These are phyloP conservation scores for Didymella pinodella DNA, from an alignment of 2,329 filamentous ascomycete species.

Conservation along the genomic window DNA sequence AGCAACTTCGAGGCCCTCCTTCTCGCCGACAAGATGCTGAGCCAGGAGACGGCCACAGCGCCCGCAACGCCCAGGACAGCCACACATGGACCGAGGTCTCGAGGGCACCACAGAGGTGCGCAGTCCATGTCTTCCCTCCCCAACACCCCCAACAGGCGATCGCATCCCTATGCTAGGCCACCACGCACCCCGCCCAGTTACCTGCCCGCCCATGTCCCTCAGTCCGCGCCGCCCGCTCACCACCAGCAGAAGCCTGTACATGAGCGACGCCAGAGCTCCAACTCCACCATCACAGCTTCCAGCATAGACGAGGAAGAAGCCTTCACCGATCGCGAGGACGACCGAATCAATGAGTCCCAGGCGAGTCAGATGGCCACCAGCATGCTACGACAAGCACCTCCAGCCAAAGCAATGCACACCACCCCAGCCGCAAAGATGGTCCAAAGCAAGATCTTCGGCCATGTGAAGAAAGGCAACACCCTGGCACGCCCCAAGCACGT, in stretches of 20 bases:
- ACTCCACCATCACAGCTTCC: slow-evolving; percentile 59
- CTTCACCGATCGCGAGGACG: slow-evolving; percentile 69
- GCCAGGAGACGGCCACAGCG: slow-evolving; percentile 77
- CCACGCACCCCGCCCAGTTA: slow-evolving; percentile 56
- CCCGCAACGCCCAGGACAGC: slow-evolving; percentile 72
- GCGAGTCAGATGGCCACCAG: slow-evolving; percentile 79
- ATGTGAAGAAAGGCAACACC: slow-evolving; percentile 63
- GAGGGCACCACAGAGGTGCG: slow-evolving; percentile 74
- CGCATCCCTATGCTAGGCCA: slow-evolving; percentile 66
- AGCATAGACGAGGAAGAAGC: slow-evolving; percentile 54
- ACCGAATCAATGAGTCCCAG: slow-evolving; percentile 75
- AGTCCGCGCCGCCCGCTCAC: slow-evolving; percentile 53
- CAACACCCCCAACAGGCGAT: slow-evolving; percentile 70
- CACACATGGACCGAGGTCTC: slow-evolving; percentile 56
- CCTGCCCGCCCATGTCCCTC: slow-evolving; percentile 43
- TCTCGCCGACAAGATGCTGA: slow-evolving; percentile 76
- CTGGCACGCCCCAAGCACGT: slow-evolving; percentile 41
- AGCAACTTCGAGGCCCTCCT: slow-evolving; percentile 80
- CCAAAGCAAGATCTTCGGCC: slow-evolving; percentile 70
- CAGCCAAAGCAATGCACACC: slow-evolving; percentile 46
- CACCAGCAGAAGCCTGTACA: slow-evolving; percentile 42
- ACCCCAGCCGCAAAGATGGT: slow-evolving; percentile 46
- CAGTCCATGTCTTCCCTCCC: slow-evolving; percentile 88
- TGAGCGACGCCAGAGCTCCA: slow-evolving; percentile 72
- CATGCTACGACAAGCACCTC: slow-evolving; percentile 70